Percentiles rank a stretch among this genome's conserved stretches.
Evolutionary conservation across 345 rosid species (phyloP).

Genomic region (Euphorbia peplus): DNA sequence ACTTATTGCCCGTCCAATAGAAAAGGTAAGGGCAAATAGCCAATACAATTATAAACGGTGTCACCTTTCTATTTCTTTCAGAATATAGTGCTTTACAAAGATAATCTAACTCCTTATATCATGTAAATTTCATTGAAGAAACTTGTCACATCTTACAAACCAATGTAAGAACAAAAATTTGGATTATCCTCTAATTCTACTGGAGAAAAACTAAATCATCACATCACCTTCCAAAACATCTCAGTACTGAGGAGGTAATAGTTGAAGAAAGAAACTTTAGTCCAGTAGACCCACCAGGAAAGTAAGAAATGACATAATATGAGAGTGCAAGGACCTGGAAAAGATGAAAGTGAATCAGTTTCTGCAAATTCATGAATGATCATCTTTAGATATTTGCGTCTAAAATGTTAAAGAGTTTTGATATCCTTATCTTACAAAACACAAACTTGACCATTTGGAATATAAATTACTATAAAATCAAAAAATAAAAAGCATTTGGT

Average conservation of each 20-base stretch:
- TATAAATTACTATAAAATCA: not conserved
- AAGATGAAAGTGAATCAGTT: constrained; percentile 14
- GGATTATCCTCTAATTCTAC: not conserved
- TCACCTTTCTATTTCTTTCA: not conserved
- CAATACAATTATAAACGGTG: not conserved
- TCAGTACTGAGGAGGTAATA: constrained; percentile 50
- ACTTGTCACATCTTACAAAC: constrained; percentile 13
- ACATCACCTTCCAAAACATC: constrained; percentile 56
- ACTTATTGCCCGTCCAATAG: not conserved
- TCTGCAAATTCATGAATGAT: not conserved
- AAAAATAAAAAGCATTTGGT: too few relatives aligned
- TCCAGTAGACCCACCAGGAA: constrained; percentile 70
- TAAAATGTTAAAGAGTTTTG: not conserved
- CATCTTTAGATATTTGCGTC: not conserved
- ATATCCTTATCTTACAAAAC: not conserved
- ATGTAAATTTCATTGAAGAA: not conserved
- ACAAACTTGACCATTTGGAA: not conserved
- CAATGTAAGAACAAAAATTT: not conserved
- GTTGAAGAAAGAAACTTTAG: constrained; percentile 54
- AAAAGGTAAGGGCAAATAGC: not conserved
- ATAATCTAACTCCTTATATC: not conserved
- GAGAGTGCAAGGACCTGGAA: constrained; percentile 54
- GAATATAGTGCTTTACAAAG: not conserved
- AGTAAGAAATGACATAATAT: constrained; percentile 72
- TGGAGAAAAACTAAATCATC: constrained; percentile 2